Percentiles rank a stretch among this genome's conserved stretches.
These are phyloP conservation scores for Scedosporium dehoogii DNA, from an alignment of 2,329 filamentous ascomycete species.

Conservation along the genomic window DNA sequence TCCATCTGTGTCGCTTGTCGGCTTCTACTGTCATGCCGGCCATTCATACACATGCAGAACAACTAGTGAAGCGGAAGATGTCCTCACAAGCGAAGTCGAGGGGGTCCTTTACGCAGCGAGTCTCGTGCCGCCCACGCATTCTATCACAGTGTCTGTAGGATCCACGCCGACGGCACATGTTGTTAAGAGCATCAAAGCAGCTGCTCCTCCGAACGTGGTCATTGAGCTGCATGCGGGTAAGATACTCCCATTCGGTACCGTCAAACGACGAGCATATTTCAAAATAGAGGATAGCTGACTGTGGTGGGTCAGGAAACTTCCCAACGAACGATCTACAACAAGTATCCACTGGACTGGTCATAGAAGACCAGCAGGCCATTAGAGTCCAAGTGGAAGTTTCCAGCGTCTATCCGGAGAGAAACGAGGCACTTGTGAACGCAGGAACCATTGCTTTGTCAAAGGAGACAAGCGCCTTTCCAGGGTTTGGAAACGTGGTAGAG, in stretches of 20 bases:
- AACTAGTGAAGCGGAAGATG: constrained; percentile 19
- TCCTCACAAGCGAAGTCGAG: constrained; percentile 20
- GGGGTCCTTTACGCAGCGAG: constrained; percentile 20
- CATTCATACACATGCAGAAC: constrained; percentile 25
- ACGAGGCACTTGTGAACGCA: constrained; percentile 27
- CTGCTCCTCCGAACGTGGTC: constrained; percentile 19
- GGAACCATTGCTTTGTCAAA: constrained; percentile 24
- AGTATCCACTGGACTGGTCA: constrained; percentile 23
- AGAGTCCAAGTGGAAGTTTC: constrained; percentile 24
- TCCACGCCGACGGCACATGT: constrained; percentile 27
- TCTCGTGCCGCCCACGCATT: constrained; percentile 16
- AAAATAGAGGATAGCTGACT: not conserved
- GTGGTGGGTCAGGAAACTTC: constrained; percentile 22
- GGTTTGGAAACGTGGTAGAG: constrained; percentile 20
- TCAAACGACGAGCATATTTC: not conserved
- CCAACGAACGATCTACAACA: constrained; percentile 28
- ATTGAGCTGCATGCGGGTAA: constrained; percentile 25
- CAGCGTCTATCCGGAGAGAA: constrained; percentile 25
- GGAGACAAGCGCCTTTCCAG: constrained; percentile 19
- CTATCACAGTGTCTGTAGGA: constrained; percentile 22
- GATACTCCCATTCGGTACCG: not conserved
- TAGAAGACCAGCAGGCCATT: constrained; percentile 18
- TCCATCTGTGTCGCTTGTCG: constrained; percentile 19
- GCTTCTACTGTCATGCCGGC: constrained; percentile 27
- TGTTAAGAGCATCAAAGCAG: constrained; percentile 18